Evolutionary conservation across 2,329 filamentous ascomycete species (phyloP).

Genomic region (Colletotrichum gigasporum): DNA sequence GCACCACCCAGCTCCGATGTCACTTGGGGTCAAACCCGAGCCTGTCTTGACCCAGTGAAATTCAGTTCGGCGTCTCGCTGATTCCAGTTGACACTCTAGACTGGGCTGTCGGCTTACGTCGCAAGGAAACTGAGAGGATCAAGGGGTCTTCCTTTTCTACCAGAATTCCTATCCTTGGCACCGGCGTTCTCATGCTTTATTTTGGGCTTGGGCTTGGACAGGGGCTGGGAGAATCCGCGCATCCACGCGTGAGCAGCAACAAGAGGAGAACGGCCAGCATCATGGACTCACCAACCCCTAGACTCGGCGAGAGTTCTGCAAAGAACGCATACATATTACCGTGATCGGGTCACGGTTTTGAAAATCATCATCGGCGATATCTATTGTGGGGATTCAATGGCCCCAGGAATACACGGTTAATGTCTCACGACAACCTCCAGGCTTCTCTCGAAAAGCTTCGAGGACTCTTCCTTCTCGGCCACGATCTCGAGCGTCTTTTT

Average conservation of each 20-base stretch:
- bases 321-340: slow-evolving; percentile 20
- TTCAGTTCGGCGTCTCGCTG: neutral
- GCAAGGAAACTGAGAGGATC: neutral
- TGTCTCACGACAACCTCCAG: slow-evolving; percentile 29
- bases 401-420: slow-evolving; percentile 18
- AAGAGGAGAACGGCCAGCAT: slow-evolving; percentile 21
- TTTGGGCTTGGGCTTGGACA: slow-evolving; percentile 9
- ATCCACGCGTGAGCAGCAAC: neutral
- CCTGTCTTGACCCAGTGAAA: slow-evolving; percentile 43
- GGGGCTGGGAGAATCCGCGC: neutral
- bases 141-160: neutral
- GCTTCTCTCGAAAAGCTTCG: neutral
- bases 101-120: neutral
- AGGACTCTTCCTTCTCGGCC: neutral
- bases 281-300: slow-evolving; percentile 20
- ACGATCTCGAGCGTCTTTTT: neutral
- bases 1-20: slow-evolving; percentile 31
- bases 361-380: slow-evolving; percentile 8
- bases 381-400: slow-evolving; percentile 1
- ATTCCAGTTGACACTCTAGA: neutral
- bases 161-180: neutral
- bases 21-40: slow-evolving; percentile 43
- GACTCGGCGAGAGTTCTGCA: slow-evolving; percentile 30
- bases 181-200: slow-evolving; percentile 18
- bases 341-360: slow-evolving; percentile 21